These are phyloP conservation scores for Ilex paraguariensis DNA, from an alignment of 305 asterid genomes.

Conservation along the genomic window DNA sequence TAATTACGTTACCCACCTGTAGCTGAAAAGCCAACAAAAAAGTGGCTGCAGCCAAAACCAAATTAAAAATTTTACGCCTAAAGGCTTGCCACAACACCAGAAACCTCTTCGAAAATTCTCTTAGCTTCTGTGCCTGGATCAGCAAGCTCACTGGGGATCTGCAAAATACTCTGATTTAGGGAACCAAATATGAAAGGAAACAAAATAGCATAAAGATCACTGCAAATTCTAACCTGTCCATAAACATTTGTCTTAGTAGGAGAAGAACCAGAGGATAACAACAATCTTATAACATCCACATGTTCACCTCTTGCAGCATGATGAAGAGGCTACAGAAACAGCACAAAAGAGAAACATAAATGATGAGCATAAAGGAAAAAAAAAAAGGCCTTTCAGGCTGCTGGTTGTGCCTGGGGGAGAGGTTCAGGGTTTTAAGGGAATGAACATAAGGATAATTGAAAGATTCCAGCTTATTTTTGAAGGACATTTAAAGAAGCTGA, in stretches of 20 bases:
- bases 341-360: too few relatives aligned
- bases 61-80: not conserved
- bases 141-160: conserved; percentile 73
- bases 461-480: too few relatives aligned
- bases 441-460: too few relatives aligned
- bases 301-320: conserved; percentile 95
- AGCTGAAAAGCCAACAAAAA: too few relatives aligned
- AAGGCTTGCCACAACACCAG: conserved; percentile 16
- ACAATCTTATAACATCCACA: conserved; percentile 39
- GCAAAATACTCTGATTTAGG: conserved; percentile 13
- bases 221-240: conserved; percentile 43
- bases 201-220: not conserved
- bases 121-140: conserved; percentile 66
- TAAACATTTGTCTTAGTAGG: conserved; percentile 44
- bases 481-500: too few relatives aligned
- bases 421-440: too few relatives aligned
- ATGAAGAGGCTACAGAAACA: conserved; percentile 69
- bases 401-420: too few relatives aligned
- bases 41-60: not conserved
- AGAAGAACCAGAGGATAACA: conserved; percentile 63
- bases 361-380: too few relatives aligned
- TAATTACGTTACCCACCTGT: not conserved
- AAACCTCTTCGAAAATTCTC: conserved; percentile 54
- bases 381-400: too few relatives aligned
- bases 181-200: not conserved